Base-by-base conservation (phyloP, 2,329 filamentous ascomycete species). In the Fusarium tupiense region DNA sequence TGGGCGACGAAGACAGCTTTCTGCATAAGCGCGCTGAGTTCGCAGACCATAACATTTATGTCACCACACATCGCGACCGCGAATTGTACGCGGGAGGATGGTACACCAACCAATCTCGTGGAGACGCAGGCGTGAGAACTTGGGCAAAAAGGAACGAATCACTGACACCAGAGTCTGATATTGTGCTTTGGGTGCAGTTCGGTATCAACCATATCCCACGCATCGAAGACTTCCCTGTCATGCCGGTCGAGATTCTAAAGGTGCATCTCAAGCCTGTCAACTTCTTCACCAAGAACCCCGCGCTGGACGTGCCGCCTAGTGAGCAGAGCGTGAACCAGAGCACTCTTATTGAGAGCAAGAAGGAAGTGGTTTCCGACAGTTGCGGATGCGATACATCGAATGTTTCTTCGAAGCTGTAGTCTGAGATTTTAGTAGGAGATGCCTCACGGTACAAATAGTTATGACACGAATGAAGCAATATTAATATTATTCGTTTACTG, bases 101-200 rank as follows among this genome's bases (percentile, higher is more conserved):
- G 77, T 88, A 84, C 58, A 88, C 86, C 2, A 88, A 88, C 67
- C 86, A 88, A 80, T 86, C 85, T 67, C 80, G 78, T 6, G 78
- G 73, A 8, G 74, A 63, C 0, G 61, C 61, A 22, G 73, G 71
- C 5, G 44, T 86, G 84, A 67, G 78, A 72, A 20, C 85, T 83
- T 7, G 87, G 87, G 63, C 71, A 33, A 67, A 74, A 43, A 49
- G 77, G 44, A 82, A 82, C 56, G 78, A 79, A 37, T 78, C 80
- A 68, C 82, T 97, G 75, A 93, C 92, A 53, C 91, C 97, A 83
- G 93, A 91, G 5, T 75, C 65, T 35, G 93, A 97, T 80, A 84
- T 97, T 4, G 82, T 86, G 3, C 65, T 88, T 0, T 88, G 87
- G 87, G 84, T 81, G 19, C 84, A 86, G 12, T 88, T 86, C 62